Base-by-base conservation (phyloP, 2,329 filamentous ascomycete genomes). In the Verticillium zaregamsianum region DNA sequence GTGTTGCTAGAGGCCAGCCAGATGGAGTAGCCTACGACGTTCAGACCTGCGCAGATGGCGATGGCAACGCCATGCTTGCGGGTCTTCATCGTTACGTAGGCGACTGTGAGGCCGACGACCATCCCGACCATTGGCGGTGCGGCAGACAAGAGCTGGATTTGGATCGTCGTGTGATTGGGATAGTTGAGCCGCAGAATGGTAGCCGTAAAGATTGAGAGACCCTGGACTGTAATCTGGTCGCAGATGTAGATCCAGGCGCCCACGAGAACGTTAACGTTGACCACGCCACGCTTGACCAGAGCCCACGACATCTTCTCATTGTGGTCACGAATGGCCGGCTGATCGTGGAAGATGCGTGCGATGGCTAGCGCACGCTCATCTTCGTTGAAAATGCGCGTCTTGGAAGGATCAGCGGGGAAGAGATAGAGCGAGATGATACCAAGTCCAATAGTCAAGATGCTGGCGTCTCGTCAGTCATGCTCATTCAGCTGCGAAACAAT, bases 351-450 rank as follows among this genome's bases (percentile, higher is more conserved):
- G 71, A 91, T 91, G 3, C 88, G 83, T 1, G 84, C 83, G 64
- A 86, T 82, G 0, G 86, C 86, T 0, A 90, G 73, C 14, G 84
- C 81, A 63, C 87, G 88, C 68, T 91, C 88, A 49, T 86, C 84
- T 17, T 80, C 76, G 0, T 79, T 80, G 7, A 91, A 67, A 52
- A 66, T 66, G 20, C 66, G 66, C 25, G 66, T 67, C 32, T 63
- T 60, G 55, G 66, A 67, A 2, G 66, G 66, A 54, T 67, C 66
- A 12, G 64, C 63, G 1, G 66, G 66, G 45, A 67, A 67, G 14
- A 66, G 55, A 40, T 64, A 65, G 6, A 67, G 55, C 35, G 79
- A 73, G 40, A 90, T 77, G 2, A 90, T 9, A 0, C 82, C 77
- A 0, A 90, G 71, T 1, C 78, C 77, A 62, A 72, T 67, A 2